Evolutionary conservation across 768 basidiomycete genomes (phyloP), one percentile per base, ranked within the genome.

Genomic region (Naganishia vaughanmartiniae): DNA sequence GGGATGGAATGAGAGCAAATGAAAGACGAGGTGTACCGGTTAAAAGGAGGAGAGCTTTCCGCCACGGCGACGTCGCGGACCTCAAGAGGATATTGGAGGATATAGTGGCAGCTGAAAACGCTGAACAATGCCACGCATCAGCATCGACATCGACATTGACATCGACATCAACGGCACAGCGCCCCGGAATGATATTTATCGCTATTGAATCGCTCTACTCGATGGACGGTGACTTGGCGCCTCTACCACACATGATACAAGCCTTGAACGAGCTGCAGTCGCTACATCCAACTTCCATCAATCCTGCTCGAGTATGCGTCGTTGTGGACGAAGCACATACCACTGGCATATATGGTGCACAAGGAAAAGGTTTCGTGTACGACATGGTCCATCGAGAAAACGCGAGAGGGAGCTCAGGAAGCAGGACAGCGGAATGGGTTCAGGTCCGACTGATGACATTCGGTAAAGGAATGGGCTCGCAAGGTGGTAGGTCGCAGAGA

Each of bases 171-270:
- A 74, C 67, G n/a, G 9, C 45, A 0, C 73, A 3, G 67, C 87
- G 86, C 0, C 31, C 72, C 73, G 42, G 69, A 26, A 65, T 88
- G 83, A 74, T 91, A 3, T 96, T 94, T 76, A 80, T 98, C 15
- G 88, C 91, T 0, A 88, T 96, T 9, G 95, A 98, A 84, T 89
- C 87, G 45, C 80, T 97, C 54, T 97, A 97, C 75, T 91, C 89
- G 69, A 98, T 98, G 95, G 95, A 98, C 74, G 95, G 95, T 17
- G 95, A 93, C 31, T 85, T 95, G 70, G 85, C 89, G 0, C 93
- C 92, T 0, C 83, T 98, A 33, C 66, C 66, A 19, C 86, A 86
- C 53, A 88, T 96, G 56, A 86, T 89, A 42, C 84, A 86, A 31
- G 75, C 85, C 3, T 75, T 92, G 54, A 87, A 92, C 54, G 65